Evolutionary conservation across 2,329 filamentous ascomycete genomes (phyloP).

Genomic region (Pleurostoma richardsiae): DNA sequence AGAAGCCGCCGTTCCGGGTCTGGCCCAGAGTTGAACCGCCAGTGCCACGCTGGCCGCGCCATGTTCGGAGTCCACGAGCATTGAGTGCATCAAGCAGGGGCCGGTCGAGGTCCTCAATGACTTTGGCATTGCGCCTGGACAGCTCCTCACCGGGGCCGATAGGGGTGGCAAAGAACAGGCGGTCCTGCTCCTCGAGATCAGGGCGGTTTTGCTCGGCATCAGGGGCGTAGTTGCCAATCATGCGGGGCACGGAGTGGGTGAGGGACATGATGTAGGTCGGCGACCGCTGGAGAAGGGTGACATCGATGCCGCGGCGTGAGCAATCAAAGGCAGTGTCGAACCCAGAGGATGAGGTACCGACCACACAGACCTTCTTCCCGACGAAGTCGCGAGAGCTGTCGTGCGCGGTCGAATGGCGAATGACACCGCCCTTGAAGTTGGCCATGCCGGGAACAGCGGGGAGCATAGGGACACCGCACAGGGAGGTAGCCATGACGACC

Average conservation of each 20-base stretch:
- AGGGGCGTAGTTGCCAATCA: neutral
- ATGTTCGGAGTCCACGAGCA: conserved; percentile 20
- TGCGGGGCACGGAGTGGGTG: neutral
- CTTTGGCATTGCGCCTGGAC: too few relatives aligned
- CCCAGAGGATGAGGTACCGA: conserved; percentile 64
- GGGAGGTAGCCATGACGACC: conserved; percentile 48
- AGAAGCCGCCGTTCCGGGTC: conserved; percentile 52
- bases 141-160: too few relatives aligned
- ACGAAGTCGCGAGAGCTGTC: conserved; percentile 22
- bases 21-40: conserved; percentile 20
- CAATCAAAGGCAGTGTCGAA: conserved; percentile 68
- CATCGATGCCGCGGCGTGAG: conserved; percentile 58
- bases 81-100: neutral
- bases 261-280: conserved; percentile 60
- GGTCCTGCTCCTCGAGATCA: too few relatives aligned
- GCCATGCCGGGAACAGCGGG: conserved; percentile 32
- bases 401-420: conserved; percentile 24
- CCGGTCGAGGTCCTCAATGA: too few relatives aligned
- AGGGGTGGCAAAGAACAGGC: too few relatives aligned
- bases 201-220: too few relatives aligned
- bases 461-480: conserved; percentile 36
- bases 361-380: conserved; percentile 57
- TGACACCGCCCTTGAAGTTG: conserved; percentile 51
- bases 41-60: conserved; percentile 26
- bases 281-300: conserved; percentile 66